Percentiles rank a stretch among this genome's conserved stretches.
phyloP scores from a whole-genome alignment of 2,329 filamentous ascomycete genomes.

The Colletotrichum sublineola region DNA sequence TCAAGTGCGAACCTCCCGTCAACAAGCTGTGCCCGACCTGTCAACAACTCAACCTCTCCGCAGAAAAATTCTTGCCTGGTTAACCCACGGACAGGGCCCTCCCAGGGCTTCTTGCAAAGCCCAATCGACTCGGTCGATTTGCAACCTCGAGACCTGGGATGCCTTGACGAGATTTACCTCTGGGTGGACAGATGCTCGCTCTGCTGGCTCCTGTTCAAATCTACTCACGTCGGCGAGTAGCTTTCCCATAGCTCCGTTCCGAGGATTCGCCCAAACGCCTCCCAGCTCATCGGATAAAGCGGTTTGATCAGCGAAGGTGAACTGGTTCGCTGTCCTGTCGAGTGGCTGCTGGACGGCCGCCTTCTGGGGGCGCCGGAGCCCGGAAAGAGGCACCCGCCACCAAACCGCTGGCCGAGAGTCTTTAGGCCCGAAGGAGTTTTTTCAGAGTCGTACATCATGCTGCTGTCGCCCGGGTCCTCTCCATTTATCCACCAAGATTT shows the following conservation, averaged over 20 bases:
- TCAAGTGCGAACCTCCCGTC: background rate
- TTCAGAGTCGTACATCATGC: too few species aligned
- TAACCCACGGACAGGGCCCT: background rate
- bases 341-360: background rate
- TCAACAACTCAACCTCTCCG: background rate
- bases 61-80: background rate
- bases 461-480: too few species aligned
- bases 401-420: too few species aligned
- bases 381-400: too few species aligned
- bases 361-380: background rate
- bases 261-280: background rate
- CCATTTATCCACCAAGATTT: background rate
- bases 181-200: background rate
- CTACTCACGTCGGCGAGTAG: background rate
- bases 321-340: background rate
- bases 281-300: background rate
- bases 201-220: slow-evolving; percentile 1
- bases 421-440: too few species aligned
- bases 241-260: background rate
- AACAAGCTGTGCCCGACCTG: background rate
- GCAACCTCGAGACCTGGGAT: background rate
- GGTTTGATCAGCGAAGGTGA: background rate
- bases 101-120: background rate
- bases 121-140: background rate
- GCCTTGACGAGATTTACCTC: background rate